These are phyloP conservation scores for Blastocladiella britannica DNA, from an alignment of 192 early-diverging fungal species.

Conservation along the genomic window DNA sequence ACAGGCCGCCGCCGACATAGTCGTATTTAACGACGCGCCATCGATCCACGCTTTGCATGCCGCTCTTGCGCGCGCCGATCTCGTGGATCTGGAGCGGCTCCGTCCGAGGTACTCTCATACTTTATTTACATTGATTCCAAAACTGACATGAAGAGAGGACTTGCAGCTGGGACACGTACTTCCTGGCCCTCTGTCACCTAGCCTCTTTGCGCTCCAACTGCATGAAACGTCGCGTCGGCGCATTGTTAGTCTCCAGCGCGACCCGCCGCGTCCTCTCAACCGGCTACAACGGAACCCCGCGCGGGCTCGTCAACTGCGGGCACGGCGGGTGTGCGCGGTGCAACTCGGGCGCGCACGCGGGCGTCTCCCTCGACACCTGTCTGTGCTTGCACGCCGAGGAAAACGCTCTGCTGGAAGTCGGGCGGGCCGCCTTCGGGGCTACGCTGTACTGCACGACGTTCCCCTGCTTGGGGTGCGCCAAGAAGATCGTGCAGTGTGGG, in stretches of 20 bases:
- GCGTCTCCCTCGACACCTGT: constrained; percentile 61
- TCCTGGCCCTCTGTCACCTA: constrained; percentile 81
- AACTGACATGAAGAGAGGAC: neutral
- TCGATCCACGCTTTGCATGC: constrained; percentile 14
- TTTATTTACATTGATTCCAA: neutral
- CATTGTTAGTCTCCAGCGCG: constrained; percentile 73
- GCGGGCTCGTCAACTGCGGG: constrained; percentile 77
- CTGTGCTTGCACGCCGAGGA: constrained; percentile 97
- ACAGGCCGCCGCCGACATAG: constrained; percentile 5
- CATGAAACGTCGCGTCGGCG: constrained; percentile 96
- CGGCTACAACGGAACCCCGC: constrained; percentile 97
- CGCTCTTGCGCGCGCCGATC: constrained; percentile 25
- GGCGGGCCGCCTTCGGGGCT: constrained; percentile 66
- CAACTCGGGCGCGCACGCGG: constrained; percentile 64
- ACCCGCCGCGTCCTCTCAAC: constrained; percentile 79
- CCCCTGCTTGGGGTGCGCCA: constrained; percentile 63
- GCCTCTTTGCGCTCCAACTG: constrained; percentile 81
- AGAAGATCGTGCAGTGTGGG: constrained; percentile 89
- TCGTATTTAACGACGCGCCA: constrained; percentile 33
- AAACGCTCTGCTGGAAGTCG: constrained; percentile 92
- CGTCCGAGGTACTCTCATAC: constrained; percentile 38
- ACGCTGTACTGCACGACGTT: constrained; percentile 88
- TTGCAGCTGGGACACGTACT: constrained; percentile 75
- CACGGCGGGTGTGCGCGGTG: constrained; percentile 86
- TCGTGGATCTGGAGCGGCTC: constrained; percentile 50